Evolutionary conservation across 257 asterid species (phyloP), one percentile per base, ranked within the genome.

Genomic region (Thymus mandschuricus): DNA sequence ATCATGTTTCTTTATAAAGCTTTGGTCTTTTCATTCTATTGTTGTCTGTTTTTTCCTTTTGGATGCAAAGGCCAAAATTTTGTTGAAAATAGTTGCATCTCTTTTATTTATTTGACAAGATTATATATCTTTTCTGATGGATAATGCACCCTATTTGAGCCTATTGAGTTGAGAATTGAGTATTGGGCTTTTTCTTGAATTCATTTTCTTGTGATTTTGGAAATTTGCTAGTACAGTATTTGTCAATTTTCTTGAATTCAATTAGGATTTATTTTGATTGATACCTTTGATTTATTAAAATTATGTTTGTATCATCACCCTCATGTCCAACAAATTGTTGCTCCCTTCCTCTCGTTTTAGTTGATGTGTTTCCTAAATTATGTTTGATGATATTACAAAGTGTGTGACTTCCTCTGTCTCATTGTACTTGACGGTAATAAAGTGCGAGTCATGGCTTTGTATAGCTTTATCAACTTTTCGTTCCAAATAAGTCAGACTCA

Each of bases 1-100:
- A 27, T 76, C 41, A 31, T 71, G 61, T 62, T 76, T 48, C 27
- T 56, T 56, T 41, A 38, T 69, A 33, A 21, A 21, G 9, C 34
- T 59, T 58, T 64, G 58, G n/a, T 56, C 58, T 71, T 49, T 59
- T 21, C 21, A 40, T 64, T 60, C 33, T 50, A 10, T 58, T 59
- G 8, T 59, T 21, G 43, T 74, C 29, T 56, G 52, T 56, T 33
- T 56, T 74, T 48, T 8, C 15, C 43, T 41, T 65, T 40, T 68
- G 40, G 56, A 41, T 69, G 66, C 48, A 54, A 7, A 31, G 6
- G 45, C 34, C 67, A 71, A 51, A 64, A 28, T 46, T 56, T 60
- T 55, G 58, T 71, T 57, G 31, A 30, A 21, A 62, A 63, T 8
- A 30, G 50, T 40, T 38, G 1, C 8, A 21, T 60, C 49, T 3